phyloP scores from a whole-genome alignment of 129 eudicot species.

The sunflower (Helianthus annuus) region HanXRQr2.0-SUNRISE NC_035438.2:87386029-87386528 shows the following conservation, averaged over 20 bases:
- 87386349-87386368: too few relatives aligned
- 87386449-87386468: constrained; percentile 59
- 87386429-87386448: constrained; percentile 77
- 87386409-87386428: constrained; percentile 64
- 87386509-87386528: constrained; percentile 88
- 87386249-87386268: constrained; percentile 50
- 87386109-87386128: constrained; percentile 85
- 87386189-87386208: constrained; percentile 76
- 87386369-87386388: background rate
- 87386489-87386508: constrained; percentile 81
- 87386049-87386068: constrained; percentile 94
- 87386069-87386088: constrained; percentile 93
- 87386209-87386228: constrained; percentile 71
- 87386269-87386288: constrained; percentile 73
- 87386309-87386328: constrained; percentile 49
- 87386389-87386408: constrained; percentile 73
- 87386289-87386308: constrained; percentile 67
- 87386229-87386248: constrained; percentile 76
- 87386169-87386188: constrained; percentile 85
- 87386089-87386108: constrained; percentile 83
- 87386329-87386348: background rate
- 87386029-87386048: constrained; percentile 95
- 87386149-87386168: constrained; percentile 71
- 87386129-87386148: constrained; percentile 86
- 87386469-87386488: constrained; percentile 69